Percentiles rank a stretch among this genome's conserved stretches.
phyloP scores from a whole-genome alignment of 495 filamentous ascomycete genomes.

The Clohesyomyces aquaticus region DNA sequence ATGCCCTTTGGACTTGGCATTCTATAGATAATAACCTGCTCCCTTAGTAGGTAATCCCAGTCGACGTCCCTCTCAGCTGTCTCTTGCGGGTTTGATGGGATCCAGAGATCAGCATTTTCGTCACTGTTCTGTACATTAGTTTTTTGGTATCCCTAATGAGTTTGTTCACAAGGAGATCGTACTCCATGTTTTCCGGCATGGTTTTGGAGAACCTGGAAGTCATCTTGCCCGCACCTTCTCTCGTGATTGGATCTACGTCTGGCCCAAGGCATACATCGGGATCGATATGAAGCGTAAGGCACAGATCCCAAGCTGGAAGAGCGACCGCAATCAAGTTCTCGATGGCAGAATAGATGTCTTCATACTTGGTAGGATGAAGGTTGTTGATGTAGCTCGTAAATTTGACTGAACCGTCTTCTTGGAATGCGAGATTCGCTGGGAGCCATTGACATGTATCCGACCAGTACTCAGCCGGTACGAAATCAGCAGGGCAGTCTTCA shows the following conservation, averaged over 20 bases:
- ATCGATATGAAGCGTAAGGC: conserved; percentile 18
- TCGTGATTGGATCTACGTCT: conserved; percentile 3
- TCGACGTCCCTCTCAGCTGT: conserved; percentile 10
- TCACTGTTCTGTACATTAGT: conserved; percentile 11
- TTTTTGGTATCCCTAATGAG: background rate
- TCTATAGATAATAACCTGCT: background rate
- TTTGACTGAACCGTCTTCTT: conserved; percentile 17
- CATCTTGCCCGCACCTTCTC: conserved; percentile 13
- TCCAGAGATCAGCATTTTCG: conserved; percentile 18
- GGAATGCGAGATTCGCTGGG: conserved; percentile 27
- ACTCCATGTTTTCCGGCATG: conserved; percentile 22
- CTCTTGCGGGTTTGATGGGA: conserved; percentile 22
- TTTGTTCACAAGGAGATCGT: background rate
- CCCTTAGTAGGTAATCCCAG: conserved; percentile 1
- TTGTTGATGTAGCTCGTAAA: conserved; percentile 37
- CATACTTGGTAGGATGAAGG: conserved; percentile 28
- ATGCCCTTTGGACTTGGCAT: conserved; percentile 9
- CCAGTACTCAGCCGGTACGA: conserved; percentile 20
- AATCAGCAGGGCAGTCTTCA: background rate
- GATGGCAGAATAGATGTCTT: conserved; percentile 22
- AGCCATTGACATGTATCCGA: conserved; percentile 31
- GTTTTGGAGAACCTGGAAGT: conserved; percentile 10
- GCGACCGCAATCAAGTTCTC: conserved; percentile 22
- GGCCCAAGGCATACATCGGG: no score
- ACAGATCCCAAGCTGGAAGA: conserved; percentile 32